Conservation (phyloP, 768 basidiomycete species). For the Leccinum variicolor region DNA sequence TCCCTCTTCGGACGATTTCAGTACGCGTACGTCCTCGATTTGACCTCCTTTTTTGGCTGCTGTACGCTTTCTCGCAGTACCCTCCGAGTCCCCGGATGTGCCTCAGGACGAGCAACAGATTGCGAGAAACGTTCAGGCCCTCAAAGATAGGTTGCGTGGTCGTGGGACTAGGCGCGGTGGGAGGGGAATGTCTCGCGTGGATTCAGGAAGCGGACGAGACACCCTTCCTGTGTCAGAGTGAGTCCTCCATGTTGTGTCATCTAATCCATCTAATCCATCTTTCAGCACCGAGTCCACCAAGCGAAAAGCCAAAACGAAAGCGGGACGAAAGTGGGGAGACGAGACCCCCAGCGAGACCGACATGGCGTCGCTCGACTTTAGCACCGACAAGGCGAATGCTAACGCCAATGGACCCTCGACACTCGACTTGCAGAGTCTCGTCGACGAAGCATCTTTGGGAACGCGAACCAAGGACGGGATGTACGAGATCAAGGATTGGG, state of each 20-base stretch:
- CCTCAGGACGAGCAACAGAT: slow-evolving; percentile 86
- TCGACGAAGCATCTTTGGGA: slow-evolving; percentile 74
- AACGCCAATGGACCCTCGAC: slow-evolving; percentile 28
- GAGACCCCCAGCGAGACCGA: slow-evolving; percentile 76
- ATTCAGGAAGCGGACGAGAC: slow-evolving; percentile 56
- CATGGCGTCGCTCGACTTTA: slow-evolving; percentile 93
- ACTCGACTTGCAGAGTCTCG: slow-evolving; percentile 57
- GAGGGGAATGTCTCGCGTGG: slow-evolving; percentile 44
- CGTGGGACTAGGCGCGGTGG: slow-evolving; percentile 61
- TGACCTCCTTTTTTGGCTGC: background rate
- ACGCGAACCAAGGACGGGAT: slow-evolving; percentile 68
- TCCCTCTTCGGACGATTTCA: slow-evolving; percentile 55
- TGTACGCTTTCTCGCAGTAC: slow-evolving; percentile 31
- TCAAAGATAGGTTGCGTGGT: slow-evolving; percentile 82
- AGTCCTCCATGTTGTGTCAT: slow-evolving; percentile 23
- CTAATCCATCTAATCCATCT: background rate
- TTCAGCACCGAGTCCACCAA: slow-evolving; percentile 63
- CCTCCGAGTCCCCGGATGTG: slow-evolving; percentile 45
- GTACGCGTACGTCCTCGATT: slow-evolving; percentile 43
- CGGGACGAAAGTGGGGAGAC: slow-evolving; percentile 91
- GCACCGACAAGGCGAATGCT: slow-evolving; percentile 49
- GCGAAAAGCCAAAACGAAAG: slow-evolving; percentile 62
- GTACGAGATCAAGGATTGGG: slow-evolving; percentile 84
- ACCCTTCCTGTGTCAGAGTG: slow-evolving; percentile 71
- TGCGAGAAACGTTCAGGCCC: slow-evolving; percentile 84